These are phyloP conservation scores for Hypomyces rosellus DNA, from an alignment of 2,329 filamentous ascomycete species.

Conservation along the genomic window DNA sequence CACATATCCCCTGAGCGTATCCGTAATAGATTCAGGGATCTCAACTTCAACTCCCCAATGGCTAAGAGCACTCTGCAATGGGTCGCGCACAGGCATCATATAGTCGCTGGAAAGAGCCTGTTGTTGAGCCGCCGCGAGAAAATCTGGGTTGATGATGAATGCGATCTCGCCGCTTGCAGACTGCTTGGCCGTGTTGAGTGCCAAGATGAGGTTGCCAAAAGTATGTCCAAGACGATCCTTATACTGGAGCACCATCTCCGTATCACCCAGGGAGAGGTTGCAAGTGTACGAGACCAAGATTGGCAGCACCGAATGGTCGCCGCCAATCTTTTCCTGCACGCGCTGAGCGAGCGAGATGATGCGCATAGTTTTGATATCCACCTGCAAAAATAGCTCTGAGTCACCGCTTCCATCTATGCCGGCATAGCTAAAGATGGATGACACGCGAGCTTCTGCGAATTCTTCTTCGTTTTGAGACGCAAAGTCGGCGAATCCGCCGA, in stretches of 20 bases:
- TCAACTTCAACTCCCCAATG: not conserved
- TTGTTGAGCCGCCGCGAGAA: constrained; percentile 3
- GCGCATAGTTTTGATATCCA: not conserved
- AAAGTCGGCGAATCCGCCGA: constrained; percentile 5
- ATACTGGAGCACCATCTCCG: not conserved
- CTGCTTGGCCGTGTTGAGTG: not conserved
- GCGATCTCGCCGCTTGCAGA: not conserved
- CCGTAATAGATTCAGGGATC: not conserved
- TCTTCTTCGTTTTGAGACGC: not conserved
- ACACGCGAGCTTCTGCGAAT: constrained; percentile 4
- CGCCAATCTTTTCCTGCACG: not conserved
- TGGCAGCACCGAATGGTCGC: not conserved
- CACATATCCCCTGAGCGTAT: constrained; percentile 1
- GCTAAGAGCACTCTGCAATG: not conserved
- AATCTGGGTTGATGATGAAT: constrained; percentile 7
- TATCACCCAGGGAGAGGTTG: not conserved
- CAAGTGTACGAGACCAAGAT: constrained; percentile 8
- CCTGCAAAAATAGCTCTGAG: not conserved
- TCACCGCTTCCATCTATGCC: constrained; percentile 4
- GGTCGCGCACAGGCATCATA: not conserved
- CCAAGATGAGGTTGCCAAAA: constrained; percentile 7
- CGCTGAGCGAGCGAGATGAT: not conserved
- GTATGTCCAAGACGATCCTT: not conserved
- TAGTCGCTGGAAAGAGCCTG: not conserved
- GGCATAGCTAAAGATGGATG: constrained; percentile 5